These are phyloP conservation scores for Entophlyctis helioformis DNA, from an alignment of 192 early-diverging fungal species.

Conservation along the genomic window DNA sequence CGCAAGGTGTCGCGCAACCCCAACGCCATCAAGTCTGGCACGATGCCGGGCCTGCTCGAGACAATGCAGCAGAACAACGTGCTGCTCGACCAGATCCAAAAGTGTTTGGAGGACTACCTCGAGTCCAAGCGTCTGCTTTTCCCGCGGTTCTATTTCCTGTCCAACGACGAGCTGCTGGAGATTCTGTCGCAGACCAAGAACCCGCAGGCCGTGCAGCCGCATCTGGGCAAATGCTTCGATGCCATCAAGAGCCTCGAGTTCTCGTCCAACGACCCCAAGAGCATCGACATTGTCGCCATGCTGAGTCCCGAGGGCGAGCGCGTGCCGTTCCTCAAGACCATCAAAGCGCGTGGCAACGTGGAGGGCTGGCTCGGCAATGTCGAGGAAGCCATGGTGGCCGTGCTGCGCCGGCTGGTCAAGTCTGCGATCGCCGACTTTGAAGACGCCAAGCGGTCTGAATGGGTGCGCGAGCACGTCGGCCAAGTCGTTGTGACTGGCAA, in stretches of 20 bases:
- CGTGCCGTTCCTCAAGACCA: constrained; percentile 40
- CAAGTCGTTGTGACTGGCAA: constrained; percentile 46
- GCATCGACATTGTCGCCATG: constrained; percentile 47
- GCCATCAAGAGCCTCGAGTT: constrained; percentile 50
- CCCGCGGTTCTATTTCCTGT: constrained; percentile 50
- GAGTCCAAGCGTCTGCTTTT: constrained; percentile 48
- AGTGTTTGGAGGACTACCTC: constrained; percentile 51
- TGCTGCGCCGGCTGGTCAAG: constrained; percentile 37
- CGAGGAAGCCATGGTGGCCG: constrained; percentile 45
- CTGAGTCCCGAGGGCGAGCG: constrained; percentile 42
- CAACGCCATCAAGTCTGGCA: constrained; percentile 52
- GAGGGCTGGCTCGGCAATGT: constrained; percentile 50
- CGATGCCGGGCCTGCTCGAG: constrained; percentile 41
- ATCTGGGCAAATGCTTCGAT: constrained; percentile 51
- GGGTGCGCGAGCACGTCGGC: constrained; percentile 47
- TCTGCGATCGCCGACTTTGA: constrained; percentile 40
- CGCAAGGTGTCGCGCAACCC: constrained; percentile 42
- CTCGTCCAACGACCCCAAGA: constrained; percentile 37
- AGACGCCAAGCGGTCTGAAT: constrained; percentile 29
- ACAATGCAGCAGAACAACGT: constrained; percentile 47
- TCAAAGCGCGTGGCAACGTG: constrained; percentile 56
- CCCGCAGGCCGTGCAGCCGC: constrained; percentile 51
- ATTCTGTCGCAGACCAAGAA: constrained; percentile 50
- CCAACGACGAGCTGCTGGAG: constrained; percentile 55
- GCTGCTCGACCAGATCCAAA: constrained; percentile 49